These are phyloP conservation scores for Rhodamnia rubescens DNA, from an alignment of 345 rosid genomes.

Conservation along the genomic window DNA sequence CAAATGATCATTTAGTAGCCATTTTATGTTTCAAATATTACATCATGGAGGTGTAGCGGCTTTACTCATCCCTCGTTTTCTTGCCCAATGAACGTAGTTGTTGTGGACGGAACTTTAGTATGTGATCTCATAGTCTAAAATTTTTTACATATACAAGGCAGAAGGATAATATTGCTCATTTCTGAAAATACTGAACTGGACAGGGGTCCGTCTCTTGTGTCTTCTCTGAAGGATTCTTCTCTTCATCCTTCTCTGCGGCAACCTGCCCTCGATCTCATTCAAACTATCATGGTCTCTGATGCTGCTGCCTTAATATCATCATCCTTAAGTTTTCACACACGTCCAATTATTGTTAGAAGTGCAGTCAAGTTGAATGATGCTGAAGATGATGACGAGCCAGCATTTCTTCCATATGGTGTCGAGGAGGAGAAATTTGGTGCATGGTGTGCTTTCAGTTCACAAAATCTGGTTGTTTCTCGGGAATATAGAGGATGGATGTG, in stretches of 20 bases:
- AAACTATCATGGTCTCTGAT: constrained; percentile 79
- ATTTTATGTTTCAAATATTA: neutral
- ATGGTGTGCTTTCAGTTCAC: constrained; percentile 66
- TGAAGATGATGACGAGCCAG: constrained; percentile 27
- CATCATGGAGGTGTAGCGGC: neutral
- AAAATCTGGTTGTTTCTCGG: constrained; percentile 40
- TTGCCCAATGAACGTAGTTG: neutral
- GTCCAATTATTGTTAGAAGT: constrained; percentile 9
- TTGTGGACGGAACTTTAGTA: neutral
- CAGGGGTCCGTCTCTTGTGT: constrained; percentile 94
- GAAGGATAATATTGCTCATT: neutral
- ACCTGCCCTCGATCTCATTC: constrained; percentile 90
- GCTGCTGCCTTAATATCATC: constrained; percentile 60
- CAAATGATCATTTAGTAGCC: neutral
- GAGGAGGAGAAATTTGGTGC: constrained; percentile 29
- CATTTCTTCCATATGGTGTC: constrained; percentile 24
- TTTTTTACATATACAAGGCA: neutral
- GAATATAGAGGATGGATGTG: constrained; percentile 80
- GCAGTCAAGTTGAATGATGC: constrained; percentile 24
- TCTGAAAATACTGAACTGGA: constrained; percentile 11
- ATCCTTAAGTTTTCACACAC: constrained; percentile 20
- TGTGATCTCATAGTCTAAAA: neutral
- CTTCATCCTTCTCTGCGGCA: constrained; percentile 82
- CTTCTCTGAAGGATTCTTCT: constrained; percentile 74
- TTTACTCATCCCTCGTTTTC: neutral